Evolutionary conservation across 139 green algal genomes (phyloP), one percentile per base, ranked within the genome.

Genomic region (Chlorella sorokiniana): DNA sequence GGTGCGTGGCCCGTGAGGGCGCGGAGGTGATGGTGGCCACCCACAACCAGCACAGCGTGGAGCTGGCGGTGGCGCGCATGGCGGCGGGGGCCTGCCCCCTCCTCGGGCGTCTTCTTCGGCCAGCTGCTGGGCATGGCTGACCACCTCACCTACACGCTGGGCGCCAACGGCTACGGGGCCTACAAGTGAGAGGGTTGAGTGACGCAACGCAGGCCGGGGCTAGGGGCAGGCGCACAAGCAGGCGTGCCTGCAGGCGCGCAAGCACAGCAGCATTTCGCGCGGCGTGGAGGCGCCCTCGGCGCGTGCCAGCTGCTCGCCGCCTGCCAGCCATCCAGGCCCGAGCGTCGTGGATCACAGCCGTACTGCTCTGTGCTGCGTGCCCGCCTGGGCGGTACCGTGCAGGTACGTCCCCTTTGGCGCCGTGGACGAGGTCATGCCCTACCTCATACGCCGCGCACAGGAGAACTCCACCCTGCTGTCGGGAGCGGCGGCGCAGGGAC

Each of bases 111-210:
- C 25, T 95, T 90, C 86, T 98, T 98, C 86, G 95, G 92, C 1
- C 94, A 95, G 89, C 89, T 98, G 77, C 87, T 97, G 86, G 95
- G 95, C 77, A 98, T 98, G 95, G 82, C 86, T 4, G 95, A 98
- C 89, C 89, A 94, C 85, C 87, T 98, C 31, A 95, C 90, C 29
- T 94, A 88, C 79, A 86, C 88, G 1, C 84, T 96, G 25, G 90
- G 85, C 0, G 76, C 65, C 40, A 83, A 93, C 77, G 83, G 86
- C 71, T 94, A 92, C 85, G 83, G 79, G 33, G 86, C 75, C 1
- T 81, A 81, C 75, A 81, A 79, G 75, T 81, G 75, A 71, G 75
- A 14, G 35, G 20, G 33, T n/a, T n/a, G n/a, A n/a, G n/a, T 37
- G 18, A 23, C n/a, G 8, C 61, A 68, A 68, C n/a, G 5, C 61